These are phyloP conservation scores for Phytophthora podocarpi DNA, from an alignment of 352 stramenopile species.

Conservation along the genomic window DNA sequence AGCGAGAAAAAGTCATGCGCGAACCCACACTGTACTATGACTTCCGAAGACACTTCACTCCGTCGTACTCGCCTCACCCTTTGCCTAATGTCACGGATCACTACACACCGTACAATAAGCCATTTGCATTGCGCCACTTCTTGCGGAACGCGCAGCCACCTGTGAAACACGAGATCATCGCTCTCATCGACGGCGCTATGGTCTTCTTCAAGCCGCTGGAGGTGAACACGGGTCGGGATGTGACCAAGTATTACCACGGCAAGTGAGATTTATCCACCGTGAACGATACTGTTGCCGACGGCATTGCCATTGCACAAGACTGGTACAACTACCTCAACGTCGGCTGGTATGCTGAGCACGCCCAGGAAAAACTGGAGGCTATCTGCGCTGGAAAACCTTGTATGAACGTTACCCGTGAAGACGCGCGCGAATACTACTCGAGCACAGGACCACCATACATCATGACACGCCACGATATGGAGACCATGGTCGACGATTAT, in stretches of 20 bases:
- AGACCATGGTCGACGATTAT: constrained; percentile 58
- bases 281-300: constrained; percentile 50
- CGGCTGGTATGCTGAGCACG: constrained; percentile 41
- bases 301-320: constrained; percentile 53
- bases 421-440: constrained; percentile 49
- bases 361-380: constrained; percentile 32
- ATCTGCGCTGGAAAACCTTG: constrained; percentile 44
- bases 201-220: constrained; percentile 50
- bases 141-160: constrained; percentile 48
- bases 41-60: constrained; percentile 58
- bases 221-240: constrained; percentile 46
- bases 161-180: constrained; percentile 41
- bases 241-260: constrained; percentile 49
- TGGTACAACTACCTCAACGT: constrained; percentile 48
- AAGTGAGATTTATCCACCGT: constrained; percentile 33
- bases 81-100: constrained; percentile 41
- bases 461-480: constrained; percentile 53
- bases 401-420: constrained; percentile 34
- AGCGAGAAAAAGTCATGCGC: constrained; percentile 30
- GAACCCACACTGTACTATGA: constrained; percentile 61
- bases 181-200: constrained; percentile 48
- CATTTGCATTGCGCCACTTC: constrained; percentile 57
- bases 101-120: constrained; percentile 66
- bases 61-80: constrained; percentile 48
- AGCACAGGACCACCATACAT: constrained; percentile 65